These are phyloP conservation scores for Apiotrichum akiyoshidainum DNA, from an alignment of 1,284 basidiomycete genomes.

Conservation along the genomic window DNA sequence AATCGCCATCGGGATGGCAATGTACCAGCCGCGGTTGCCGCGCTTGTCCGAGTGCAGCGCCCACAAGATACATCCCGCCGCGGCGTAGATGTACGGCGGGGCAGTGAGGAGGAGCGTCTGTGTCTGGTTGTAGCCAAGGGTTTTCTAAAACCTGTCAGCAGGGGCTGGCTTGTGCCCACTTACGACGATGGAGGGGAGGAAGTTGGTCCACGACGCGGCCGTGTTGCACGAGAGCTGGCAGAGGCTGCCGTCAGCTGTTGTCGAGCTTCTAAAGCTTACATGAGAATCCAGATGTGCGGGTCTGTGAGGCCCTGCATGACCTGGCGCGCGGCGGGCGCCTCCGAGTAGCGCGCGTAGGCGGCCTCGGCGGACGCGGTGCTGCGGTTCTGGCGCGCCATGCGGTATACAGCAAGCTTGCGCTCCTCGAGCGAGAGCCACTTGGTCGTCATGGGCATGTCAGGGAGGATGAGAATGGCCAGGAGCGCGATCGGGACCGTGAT, in stretches of 20 bases:
- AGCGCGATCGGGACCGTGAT: constrained; percentile 33
- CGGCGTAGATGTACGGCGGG: constrained; percentile 38
- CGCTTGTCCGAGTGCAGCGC: constrained; percentile 27
- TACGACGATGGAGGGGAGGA: constrained; percentile 4
- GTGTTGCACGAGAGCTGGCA: too few species aligned
- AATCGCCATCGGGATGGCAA: constrained; percentile 41
- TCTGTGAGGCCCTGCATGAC: constrained; percentile 29
- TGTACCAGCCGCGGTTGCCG: constrained; percentile 39
- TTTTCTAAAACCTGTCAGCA: constrained; percentile 2
- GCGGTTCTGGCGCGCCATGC: constrained; percentile 14
- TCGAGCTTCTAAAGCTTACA: too few species aligned
- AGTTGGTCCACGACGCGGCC: constrained; percentile 9
- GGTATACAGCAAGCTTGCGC: constrained; percentile 16
- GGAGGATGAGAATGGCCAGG: constrained; percentile 36
- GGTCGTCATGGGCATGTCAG: constrained; percentile 50
- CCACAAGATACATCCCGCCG: constrained; percentile 28
- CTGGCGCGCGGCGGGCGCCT: constrained; percentile 21
- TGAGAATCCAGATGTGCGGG: too few species aligned
- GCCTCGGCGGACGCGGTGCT: constrained; percentile 21
- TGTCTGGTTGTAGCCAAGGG: constrained; percentile 2
- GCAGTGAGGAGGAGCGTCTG: constrained; percentile 39
- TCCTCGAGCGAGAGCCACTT: constrained; percentile 48
- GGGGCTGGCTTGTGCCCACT: too few species aligned
- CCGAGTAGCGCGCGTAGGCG: constrained; percentile 16
- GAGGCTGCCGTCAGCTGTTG: too few species aligned